Conservation (phyloP, 108 stramenopile species). For the Cyclostephanos tholiformis region DNA sequence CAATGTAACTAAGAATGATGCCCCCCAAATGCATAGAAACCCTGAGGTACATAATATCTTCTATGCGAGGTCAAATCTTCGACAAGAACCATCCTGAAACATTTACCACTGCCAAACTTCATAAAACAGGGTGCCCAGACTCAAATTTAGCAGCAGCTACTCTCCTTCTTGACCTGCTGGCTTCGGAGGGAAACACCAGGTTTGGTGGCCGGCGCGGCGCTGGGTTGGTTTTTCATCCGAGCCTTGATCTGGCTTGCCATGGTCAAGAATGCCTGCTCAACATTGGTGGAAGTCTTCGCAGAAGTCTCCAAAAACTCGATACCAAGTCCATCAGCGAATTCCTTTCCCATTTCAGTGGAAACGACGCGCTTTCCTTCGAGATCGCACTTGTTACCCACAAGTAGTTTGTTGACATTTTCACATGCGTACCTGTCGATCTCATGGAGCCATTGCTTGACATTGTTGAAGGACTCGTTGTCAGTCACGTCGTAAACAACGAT, state of each 20-base stretch:
- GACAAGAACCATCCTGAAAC: background rate
- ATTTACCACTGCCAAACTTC: background rate
- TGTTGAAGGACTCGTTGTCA: constrained; percentile 96
- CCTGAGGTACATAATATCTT: background rate
- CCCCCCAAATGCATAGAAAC: background rate
- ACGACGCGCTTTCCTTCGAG: constrained; percentile 94
- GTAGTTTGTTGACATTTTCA: constrained; percentile 98
- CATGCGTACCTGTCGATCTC: constrained; percentile 99
- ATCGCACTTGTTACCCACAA: constrained; percentile 99
- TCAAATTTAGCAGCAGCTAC: constrained; percentile 80
- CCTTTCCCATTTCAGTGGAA: constrained; percentile 95
- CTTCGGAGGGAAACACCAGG: constrained; percentile 77
- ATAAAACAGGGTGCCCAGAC: constrained; percentile 1
- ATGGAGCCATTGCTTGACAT: constrained; percentile 99
- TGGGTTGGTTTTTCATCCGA: constrained; percentile 94
- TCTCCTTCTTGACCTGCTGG: constrained; percentile 80
- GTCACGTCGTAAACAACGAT: constrained; percentile 99
- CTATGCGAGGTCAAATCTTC: background rate
- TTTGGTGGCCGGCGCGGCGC: constrained; percentile 73
- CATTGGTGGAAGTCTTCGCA: constrained; percentile 97
- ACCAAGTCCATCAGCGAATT: constrained; percentile 96
- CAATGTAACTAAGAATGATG: background rate
- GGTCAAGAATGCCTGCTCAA: constrained; percentile 98
- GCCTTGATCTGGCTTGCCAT: constrained; percentile 99
- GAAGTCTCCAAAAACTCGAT: constrained; percentile 99